These are phyloP conservation scores for Geopyxis carbonaria DNA, from an alignment of 495 filamentous ascomycete genomes.

Conservation along the genomic window DNA sequence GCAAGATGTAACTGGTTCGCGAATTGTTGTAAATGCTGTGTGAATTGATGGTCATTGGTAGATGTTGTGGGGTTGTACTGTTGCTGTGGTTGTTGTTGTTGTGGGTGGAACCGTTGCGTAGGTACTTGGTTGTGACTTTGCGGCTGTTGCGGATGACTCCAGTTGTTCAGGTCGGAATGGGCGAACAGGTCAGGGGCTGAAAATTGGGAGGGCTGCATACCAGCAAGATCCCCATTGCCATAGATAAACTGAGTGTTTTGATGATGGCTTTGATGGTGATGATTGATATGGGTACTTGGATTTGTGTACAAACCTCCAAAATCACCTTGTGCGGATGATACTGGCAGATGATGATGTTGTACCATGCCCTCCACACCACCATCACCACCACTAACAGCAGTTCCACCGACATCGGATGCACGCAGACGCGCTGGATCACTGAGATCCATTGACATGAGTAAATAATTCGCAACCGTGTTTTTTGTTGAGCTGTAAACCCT, in stretches of 20 bases:
- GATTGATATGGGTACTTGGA: no score
- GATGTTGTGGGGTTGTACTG: neutral
- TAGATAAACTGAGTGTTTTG: slow-evolving; percentile 5
- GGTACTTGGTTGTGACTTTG: neutral
- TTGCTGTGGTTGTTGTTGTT: neutral
- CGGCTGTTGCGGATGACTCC: slow-evolving; percentile 1
- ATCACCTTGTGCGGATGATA: neutral
- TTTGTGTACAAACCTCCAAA: slow-evolving; percentile 1
- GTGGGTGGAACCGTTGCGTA: neutral
- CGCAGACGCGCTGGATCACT: slow-evolving; percentile 4
- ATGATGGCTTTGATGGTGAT: neutral
- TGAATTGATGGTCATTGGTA: neutral
- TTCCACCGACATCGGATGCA: neutral
- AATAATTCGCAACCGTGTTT: no score
- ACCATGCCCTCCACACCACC: no score
- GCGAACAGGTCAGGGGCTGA: slow-evolving; percentile 1
- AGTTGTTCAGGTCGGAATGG: neutral
- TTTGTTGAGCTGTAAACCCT: no score
- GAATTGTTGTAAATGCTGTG: neutral
- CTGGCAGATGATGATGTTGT: slow-evolving; percentile 4
- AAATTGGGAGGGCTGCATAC: neutral
- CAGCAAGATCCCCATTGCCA: slow-evolving; percentile 5
- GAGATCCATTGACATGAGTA: slow-evolving; percentile 6
- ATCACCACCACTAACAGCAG: no score
- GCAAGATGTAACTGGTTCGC: neutral